phyloP scores from a whole-genome alignment of 73 alveolate species.

The Breviolum minutum region DNA sequence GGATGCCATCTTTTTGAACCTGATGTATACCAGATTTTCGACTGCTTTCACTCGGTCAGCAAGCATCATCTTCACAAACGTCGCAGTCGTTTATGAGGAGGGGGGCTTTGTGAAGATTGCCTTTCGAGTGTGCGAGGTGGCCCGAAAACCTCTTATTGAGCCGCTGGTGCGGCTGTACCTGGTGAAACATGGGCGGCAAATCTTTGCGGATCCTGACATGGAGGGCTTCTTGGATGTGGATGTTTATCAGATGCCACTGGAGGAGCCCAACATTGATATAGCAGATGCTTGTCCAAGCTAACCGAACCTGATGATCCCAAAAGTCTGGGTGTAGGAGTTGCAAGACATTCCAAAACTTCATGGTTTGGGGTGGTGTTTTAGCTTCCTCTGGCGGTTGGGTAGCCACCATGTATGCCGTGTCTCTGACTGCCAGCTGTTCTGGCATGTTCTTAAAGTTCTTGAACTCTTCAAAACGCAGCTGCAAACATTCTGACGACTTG shows the following conservation, averaged over 20 bases:
- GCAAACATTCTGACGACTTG: background rate
- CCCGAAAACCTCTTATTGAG: conserved; percentile 48
- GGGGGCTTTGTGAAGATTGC: conserved; percentile 6
- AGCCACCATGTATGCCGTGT: too few species aligned
- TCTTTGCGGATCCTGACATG: background rate
- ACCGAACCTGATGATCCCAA: too few species aligned
- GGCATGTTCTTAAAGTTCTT: too few species aligned
- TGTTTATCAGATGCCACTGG: conserved; percentile 37
- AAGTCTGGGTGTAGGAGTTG: too few species aligned
- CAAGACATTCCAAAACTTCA: too few species aligned
- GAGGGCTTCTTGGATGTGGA: conserved; percentile 42
- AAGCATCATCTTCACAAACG: conserved; percentile 66
- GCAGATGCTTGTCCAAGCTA: background rate
- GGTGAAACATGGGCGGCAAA: background rate
- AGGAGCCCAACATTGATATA: conserved; percentile 25
- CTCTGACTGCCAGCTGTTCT: too few species aligned
- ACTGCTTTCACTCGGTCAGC: conserved; percentile 70
- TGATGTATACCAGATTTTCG: conserved; percentile 57
- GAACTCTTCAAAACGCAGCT: too few species aligned
- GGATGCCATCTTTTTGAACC: conserved; percentile 48
- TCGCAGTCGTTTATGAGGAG: conserved; percentile 11
- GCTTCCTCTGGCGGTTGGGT: too few species aligned
- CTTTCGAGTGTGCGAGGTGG: conserved; percentile 59
- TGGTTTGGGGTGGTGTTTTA: too few species aligned
- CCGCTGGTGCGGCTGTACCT: conserved; percentile 64